Evolutionary conservation across 1,139 yeast species (phyloP).

Genomic region (Diutina neorugosa): DNA sequence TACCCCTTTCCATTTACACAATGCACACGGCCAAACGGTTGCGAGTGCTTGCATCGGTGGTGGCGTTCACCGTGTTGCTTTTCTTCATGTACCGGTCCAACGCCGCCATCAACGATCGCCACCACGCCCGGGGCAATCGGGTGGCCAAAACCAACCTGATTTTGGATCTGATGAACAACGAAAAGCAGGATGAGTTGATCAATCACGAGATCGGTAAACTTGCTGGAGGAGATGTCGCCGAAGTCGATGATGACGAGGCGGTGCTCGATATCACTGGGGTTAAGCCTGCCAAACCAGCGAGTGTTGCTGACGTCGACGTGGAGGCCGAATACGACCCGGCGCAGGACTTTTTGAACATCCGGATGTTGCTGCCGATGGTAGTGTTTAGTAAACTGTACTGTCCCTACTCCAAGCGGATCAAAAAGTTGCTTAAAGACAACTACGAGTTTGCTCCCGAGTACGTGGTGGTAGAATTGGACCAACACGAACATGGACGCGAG

Average conservation of each 20-base stretch:
- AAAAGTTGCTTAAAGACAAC: conserved; percentile 47
- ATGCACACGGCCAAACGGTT: neutral
- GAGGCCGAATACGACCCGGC: conserved; percentile 39
- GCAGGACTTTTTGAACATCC: conserved; percentile 44
- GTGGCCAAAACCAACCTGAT: neutral
- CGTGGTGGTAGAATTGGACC: conserved; percentile 68
- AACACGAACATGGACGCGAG: conserved; percentile 52
- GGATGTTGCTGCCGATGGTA: conserved; percentile 56
- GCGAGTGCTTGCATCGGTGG: neutral
- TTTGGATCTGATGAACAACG: neutral
- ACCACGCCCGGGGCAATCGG: neutral
- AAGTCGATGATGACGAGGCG: neutral
- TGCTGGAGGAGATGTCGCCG: neutral
- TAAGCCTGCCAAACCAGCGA: neutral
- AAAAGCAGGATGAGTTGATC: conserved; percentile 1
- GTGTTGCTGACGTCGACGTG: neutral
- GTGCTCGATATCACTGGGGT: neutral
- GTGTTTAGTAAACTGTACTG: conserved; percentile 61
- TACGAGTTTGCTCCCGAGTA: conserved; percentile 68
- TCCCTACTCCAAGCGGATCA: conserved; percentile 65
- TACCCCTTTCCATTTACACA: neutral
- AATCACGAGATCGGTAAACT: conserved; percentile 1
- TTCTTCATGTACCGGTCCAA: neutral
- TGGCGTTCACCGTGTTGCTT: neutral
- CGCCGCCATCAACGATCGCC: neutral